phyloP scores from a whole-genome alignment of 1,284 basidiomycete species.

The Leccinum griseonigrum region DNA sequence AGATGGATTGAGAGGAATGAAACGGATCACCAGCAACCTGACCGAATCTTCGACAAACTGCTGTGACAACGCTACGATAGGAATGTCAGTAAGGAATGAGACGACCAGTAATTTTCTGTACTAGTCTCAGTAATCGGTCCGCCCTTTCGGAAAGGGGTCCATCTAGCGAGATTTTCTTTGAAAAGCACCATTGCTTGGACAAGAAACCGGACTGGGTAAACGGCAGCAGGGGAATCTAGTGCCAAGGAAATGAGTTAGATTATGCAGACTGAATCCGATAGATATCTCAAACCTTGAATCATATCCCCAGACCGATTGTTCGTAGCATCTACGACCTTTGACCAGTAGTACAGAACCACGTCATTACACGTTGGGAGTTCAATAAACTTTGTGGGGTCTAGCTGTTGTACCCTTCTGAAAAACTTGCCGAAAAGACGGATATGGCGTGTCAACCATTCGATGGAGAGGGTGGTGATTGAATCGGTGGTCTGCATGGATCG shows the following conservation, averaged over 20 bases:
- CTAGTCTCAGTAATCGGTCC: constrained; percentile 59
- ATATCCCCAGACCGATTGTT: constrained; percentile 44
- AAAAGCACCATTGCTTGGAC: constrained; percentile 88
- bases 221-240: constrained; percentile 48
- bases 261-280: background rate
- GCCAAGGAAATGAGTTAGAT: constrained; percentile 1
- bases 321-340: constrained; percentile 67
- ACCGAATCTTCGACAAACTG: constrained; percentile 80
- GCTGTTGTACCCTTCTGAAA: constrained; percentile 69
- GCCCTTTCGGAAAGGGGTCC: constrained; percentile 61
- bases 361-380: constrained; percentile 61
- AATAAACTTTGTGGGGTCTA: constrained; percentile 57
- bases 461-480: constrained; percentile 36
- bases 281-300: constrained; percentile 49
- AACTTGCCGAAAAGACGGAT: constrained; percentile 72
- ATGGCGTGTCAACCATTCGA: constrained; percentile 63
- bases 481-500: constrained; percentile 24
- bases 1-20: constrained; percentile 76
- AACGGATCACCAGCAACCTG: constrained; percentile 72
- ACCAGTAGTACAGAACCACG: constrained; percentile 75
- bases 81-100: constrained; percentile 16
- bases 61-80: constrained; percentile 59
- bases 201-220: constrained; percentile 76
- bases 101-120: constrained; percentile 29
- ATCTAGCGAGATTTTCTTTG: constrained; percentile 78